Percentiles rank a stretch among this genome's conserved stretches.
Evolutionary conservation across 2,329 filamentous ascomycete species (phyloP).

Genomic region (Aspergillus quadrilineatus): DNA sequence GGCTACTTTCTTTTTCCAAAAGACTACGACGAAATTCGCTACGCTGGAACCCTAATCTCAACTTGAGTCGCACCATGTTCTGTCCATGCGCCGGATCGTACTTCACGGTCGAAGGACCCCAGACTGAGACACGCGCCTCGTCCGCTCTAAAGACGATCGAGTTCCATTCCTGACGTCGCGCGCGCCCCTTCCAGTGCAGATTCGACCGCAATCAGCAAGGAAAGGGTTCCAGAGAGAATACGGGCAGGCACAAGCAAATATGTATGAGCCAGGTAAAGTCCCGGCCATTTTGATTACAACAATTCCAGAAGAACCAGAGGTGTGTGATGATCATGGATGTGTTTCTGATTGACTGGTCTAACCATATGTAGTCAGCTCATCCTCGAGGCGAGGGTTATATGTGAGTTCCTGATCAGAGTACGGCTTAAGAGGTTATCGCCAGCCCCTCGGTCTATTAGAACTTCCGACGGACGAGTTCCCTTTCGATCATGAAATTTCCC

Average conservation of each 20-base stretch:
- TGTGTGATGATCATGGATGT: background rate
- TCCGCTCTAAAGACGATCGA: slow-evolving; percentile 6
- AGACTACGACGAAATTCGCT: background rate
- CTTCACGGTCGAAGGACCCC: slow-evolving; percentile 12
- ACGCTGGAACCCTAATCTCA: background rate
- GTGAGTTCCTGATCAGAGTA: background rate
- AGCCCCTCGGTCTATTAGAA: slow-evolving; percentile 14
- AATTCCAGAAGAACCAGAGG: slow-evolving; percentile 12
- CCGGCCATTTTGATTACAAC: slow-evolving; percentile 15
- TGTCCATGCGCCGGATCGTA: slow-evolving; percentile 11
- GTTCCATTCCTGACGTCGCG: background rate
- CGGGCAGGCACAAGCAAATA: background rate
- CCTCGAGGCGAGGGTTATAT: slow-evolving; percentile 4
- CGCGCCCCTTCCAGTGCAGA: slow-evolving; percentile 11
- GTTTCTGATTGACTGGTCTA: background rate
- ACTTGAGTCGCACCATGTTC: slow-evolving; percentile 4
- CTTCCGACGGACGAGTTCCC: slow-evolving; percentile 11
- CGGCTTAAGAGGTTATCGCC: background rate
- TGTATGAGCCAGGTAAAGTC: slow-evolving; percentile 9
- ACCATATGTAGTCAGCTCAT: slow-evolving; percentile 4
- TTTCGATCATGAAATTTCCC: slow-evolving; percentile 1
- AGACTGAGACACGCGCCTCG: slow-evolving; percentile 14
- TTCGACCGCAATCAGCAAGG: slow-evolving; percentile 7
- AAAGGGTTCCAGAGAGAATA: background rate
- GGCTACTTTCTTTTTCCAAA: background rate